phyloP scores from a whole-genome alignment of 202 grass and related monocot genomes.

The Panicum hallii region DNA sequence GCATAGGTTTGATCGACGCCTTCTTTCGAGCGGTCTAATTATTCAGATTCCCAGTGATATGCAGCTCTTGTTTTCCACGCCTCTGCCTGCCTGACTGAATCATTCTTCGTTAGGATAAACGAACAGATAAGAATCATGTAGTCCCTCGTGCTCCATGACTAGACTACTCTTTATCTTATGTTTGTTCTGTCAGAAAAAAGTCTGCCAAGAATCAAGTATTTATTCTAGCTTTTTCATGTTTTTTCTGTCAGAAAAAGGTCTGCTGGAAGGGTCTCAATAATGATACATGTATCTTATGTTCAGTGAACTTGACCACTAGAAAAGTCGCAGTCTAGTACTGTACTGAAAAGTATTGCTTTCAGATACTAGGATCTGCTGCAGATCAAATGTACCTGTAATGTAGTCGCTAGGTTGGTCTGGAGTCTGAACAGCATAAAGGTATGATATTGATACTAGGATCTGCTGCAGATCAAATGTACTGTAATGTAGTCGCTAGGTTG shows the following conservation, averaged over 20 bases:
- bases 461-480: constrained; percentile 11
- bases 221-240: neutral
- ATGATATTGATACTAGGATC: constrained; percentile 36
- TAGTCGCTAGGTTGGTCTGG: constrained; percentile 10
- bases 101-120: neutral
- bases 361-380: constrained; percentile 14
- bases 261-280: neutral
- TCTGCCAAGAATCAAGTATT: neutral
- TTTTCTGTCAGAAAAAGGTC: neutral
- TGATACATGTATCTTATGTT: neutral
- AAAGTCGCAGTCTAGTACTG: neutral
- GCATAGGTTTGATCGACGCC: constrained; percentile 9
- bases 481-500: constrained; percentile 17
- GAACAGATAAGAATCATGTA: neutral
- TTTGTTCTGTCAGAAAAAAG: neutral
- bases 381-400: constrained; percentile 20
- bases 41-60: neutral
- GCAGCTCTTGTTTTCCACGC: constrained; percentile 3
- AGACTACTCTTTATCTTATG: neutral
- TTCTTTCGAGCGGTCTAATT: neutral
- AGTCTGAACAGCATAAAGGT: too few species aligned
- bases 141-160: constrained; percentile 20
- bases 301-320: constrained; percentile 23
- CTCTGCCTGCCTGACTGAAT: neutral
- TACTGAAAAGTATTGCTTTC: constrained; percentile 26